These are phyloP conservation scores for Wickerhamiella shivajii DNA, from an alignment of 805 yeast genomes.

Conservation along the genomic window DNA sequence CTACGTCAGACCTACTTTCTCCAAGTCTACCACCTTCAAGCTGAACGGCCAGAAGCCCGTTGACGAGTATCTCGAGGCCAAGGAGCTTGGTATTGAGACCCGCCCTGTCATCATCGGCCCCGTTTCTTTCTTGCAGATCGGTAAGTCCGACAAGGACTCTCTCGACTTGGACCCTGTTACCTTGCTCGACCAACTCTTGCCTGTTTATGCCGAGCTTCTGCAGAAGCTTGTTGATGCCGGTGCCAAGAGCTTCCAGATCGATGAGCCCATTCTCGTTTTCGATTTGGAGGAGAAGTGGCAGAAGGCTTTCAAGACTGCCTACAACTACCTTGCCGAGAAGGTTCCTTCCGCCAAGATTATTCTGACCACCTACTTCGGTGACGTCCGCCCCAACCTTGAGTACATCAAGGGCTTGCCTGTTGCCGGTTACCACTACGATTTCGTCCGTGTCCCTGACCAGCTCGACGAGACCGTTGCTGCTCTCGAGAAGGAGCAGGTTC, in stretches of 20 bases:
- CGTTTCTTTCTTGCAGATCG: conserved; percentile 82
- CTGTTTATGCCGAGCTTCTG: conserved; percentile 83
- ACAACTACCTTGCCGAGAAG: conserved; percentile 53
- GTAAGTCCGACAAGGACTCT: conserved; percentile 98
- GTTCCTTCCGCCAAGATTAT: conserved; percentile 64
- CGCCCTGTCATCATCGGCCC: conserved; percentile 98
- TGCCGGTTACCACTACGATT: conserved; percentile 91
- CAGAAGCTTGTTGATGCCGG: conserved; percentile 85
- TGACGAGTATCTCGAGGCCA: conserved; percentile 95
- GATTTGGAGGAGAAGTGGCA: conserved; percentile 77
- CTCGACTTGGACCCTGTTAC: conserved; percentile 87
- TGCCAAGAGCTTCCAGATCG: conserved; percentile 88
- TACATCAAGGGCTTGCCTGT: conserved; percentile 87
- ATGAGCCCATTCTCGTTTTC: conserved; percentile 92
- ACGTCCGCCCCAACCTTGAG: conserved; percentile 87
- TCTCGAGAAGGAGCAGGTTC: conserved; percentile 52
- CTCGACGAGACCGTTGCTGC: conserved; percentile 64
- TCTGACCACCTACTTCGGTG: conserved; percentile 93
- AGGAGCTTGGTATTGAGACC: conserved; percentile 88
- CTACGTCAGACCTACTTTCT: conserved; percentile 98
- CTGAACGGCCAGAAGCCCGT: conserved; percentile 94
- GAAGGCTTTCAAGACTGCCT: conserved; percentile 81
- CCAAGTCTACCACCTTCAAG: conserved; percentile 88
- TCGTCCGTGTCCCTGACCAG: conserved; percentile 93
- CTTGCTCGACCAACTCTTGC: conserved; percentile 75